These are phyloP conservation scores for Plasmodium fragile DNA, from an alignment of 169 alveolate genomes.

Conservation along the genomic window DNA sequence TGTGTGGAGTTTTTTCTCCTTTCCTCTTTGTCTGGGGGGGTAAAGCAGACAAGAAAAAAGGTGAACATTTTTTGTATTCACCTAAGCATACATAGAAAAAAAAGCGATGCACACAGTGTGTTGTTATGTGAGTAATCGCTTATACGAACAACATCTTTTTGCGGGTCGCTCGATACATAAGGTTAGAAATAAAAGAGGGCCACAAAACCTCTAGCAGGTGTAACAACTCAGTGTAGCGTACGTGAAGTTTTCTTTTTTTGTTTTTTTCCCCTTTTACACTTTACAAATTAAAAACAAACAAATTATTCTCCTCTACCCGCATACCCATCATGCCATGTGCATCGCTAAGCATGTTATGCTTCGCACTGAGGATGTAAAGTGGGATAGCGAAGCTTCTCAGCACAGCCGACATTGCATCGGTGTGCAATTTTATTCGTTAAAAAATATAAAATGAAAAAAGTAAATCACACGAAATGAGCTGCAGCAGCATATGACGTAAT, in stretches of 20 bases:
- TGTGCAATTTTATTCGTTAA: neutral
- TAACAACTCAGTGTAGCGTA: neutral
- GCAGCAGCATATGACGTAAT: neutral
- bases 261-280: neutral
- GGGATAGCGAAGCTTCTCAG: neutral
- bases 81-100: neutral
- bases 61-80: neutral
- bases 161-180: neutral
- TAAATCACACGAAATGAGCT: neutral
- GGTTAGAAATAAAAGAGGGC: neutral
- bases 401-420: neutral
- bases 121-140: neutral
- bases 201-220: neutral
- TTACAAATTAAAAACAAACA: neutral
- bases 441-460: neutral
- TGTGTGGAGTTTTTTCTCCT: neutral
- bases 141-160: neutral
- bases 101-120: neutral
- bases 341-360: neutral
- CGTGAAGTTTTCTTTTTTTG: neutral
- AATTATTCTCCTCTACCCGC: neutral
- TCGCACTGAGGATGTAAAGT: neutral
- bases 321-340: neutral
- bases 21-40: neutral
- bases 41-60: neutral